phyloP scores from a whole-genome alignment of 2,329 filamentous ascomycete genomes.

The Amesomyces nigricolor region DNA sequence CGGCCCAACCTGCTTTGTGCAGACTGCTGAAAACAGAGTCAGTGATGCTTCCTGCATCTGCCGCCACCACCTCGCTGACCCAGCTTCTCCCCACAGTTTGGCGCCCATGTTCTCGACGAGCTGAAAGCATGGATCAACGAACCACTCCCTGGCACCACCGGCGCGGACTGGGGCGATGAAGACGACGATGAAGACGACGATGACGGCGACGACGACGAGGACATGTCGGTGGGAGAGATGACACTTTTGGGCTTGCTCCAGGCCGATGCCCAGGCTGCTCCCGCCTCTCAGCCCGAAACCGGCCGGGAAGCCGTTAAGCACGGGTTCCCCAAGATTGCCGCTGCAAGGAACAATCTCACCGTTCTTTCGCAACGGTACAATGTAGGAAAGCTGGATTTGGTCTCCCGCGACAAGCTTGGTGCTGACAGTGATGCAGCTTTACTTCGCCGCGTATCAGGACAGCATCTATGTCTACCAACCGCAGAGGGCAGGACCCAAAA shows the following conservation, averaged over 20 bases:
- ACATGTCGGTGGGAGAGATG: neutral
- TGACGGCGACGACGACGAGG: constrained; percentile 16
- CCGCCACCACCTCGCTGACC: neutral
- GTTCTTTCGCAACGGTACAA: constrained; percentile 54
- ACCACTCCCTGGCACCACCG: neutral
- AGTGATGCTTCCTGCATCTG: neutral
- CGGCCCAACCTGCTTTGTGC: constrained; percentile 25
- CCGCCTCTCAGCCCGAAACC: neutral
- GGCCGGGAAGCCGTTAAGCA: constrained; percentile 2
- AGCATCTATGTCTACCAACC: constrained; percentile 53
- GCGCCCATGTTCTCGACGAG: constrained; percentile 20
- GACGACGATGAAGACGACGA: constrained; percentile 19
- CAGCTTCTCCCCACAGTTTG: constrained; percentile 19
- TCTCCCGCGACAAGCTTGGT: neutral
- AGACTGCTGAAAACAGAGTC: constrained; percentile 28
- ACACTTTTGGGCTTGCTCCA: neutral
- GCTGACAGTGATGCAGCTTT: constrained; percentile 41
- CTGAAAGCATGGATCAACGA: constrained; percentile 20
- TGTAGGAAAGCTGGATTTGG: constrained; percentile 31
- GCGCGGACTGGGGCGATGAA: constrained; percentile 21
- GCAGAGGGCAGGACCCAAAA: constrained; percentile 41
- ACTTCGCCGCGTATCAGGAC: constrained; percentile 54
- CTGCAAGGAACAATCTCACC: constrained; percentile 49
- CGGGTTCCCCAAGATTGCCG: constrained; percentile 28
- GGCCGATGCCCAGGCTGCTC: neutral